Conservation (phyloP, 257 asterid genomes). For the Fraxinus excelsior region DNA sequence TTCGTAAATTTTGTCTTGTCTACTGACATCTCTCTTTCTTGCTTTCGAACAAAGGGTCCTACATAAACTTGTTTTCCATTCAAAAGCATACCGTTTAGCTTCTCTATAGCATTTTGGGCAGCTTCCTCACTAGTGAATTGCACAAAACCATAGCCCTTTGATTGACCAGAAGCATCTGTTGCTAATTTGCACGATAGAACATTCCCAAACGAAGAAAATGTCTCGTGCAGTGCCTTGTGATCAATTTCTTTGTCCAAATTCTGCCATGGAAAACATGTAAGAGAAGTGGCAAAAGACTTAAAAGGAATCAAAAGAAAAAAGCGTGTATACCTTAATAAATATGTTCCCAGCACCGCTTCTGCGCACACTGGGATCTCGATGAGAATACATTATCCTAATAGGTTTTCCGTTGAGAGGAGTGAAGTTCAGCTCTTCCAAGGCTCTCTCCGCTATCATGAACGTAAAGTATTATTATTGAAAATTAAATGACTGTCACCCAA, state of each 20-base stretch:
- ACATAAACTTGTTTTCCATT: conserved; percentile 88
- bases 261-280: conserved; percentile 31
- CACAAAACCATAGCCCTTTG: conserved; percentile 91
- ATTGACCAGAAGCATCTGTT: conserved; percentile 69
- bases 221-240: conserved; percentile 86
- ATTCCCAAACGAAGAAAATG: conserved; percentile 78
- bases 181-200: conserved; percentile 87
- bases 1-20: conserved; percentile 73
- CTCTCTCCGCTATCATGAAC: conserved; percentile 66
- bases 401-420: conserved; percentile 86
- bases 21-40: conserved; percentile 71
- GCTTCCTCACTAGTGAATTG: conserved; percentile 83
- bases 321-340: conserved; percentile 67
- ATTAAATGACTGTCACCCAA: background rate
- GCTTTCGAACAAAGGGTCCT: conserved; percentile 84
- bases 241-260: conserved; percentile 92
- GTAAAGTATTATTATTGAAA: background rate
- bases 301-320: conserved; percentile 1
- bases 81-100: conserved; percentile 86
- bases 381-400: conserved; percentile 80
- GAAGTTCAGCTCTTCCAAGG: conserved; percentile 72
- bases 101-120: conserved; percentile 79
- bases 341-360: conserved; percentile 84
- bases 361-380: conserved; percentile 81
- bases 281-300: background rate